Evolutionary conservation across 257 asterid genomes (phyloP).

Genomic region (Solanum pinnatisectum): DNA sequence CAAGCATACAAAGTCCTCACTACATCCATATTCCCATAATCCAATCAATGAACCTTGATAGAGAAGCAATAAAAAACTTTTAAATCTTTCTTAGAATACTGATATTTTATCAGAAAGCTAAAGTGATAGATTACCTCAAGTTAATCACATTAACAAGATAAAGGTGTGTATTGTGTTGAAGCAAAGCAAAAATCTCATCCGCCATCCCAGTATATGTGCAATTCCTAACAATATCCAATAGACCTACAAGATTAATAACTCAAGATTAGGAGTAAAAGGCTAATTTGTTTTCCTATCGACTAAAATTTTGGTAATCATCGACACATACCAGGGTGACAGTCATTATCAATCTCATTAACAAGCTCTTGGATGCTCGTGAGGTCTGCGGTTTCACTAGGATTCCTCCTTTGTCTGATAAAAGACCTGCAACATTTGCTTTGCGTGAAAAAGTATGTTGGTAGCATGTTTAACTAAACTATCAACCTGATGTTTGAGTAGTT

Average conservation of each 20-base stretch:
- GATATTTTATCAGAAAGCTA: neutral
- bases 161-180: slow-evolving; percentile 81
- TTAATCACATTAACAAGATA: slow-evolving; percentile 84
- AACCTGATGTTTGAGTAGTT: neutral
- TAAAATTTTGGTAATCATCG: neutral
- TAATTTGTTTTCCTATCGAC: neutral
- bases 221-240: slow-evolving; percentile 70
- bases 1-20: neutral
- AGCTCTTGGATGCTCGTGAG: slow-evolving; percentile 90
- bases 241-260: slow-evolving; percentile 34
- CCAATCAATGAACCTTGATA: neutral
- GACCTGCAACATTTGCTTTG: slow-evolving; percentile 34
- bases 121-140: slow-evolving; percentile 54
- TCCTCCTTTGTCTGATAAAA: slow-evolving; percentile 78
- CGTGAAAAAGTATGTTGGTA: neutral
- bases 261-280: neutral
- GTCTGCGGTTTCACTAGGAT: slow-evolving; percentile 84
- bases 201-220: slow-evolving; percentile 96
- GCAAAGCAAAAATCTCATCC: slow-evolving; percentile 73
- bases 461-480: neutral
- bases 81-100: neutral
- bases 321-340: slow-evolving; percentile 61
- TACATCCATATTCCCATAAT: neutral
- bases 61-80: neutral
- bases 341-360: slow-evolving; percentile 52